These are phyloP conservation scores for Fusarium acutatum DNA, from an alignment of 2,329 filamentous ascomycete species.

Conservation along the genomic window DNA sequence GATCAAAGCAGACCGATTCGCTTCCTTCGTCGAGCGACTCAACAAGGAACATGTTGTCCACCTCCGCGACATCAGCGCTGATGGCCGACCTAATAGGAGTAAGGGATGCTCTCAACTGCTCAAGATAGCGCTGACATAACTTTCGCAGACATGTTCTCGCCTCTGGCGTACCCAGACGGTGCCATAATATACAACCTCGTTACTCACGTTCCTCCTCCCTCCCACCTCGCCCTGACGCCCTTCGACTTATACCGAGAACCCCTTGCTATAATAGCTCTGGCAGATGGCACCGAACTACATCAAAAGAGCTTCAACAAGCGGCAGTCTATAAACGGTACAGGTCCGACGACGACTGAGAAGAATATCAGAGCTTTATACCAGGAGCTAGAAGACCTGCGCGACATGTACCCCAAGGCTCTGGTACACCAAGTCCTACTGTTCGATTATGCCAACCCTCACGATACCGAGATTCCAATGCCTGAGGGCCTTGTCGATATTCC, in stretches of 20 bases:
- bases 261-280: conserved; percentile 82
- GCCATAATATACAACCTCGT: conserved; percentile 89
- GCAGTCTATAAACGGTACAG: conserved; percentile 60
- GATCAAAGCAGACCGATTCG: conserved; percentile 84
- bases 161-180: conserved; percentile 85
- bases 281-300: conserved; percentile 78
- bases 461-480: conserved; percentile 63
- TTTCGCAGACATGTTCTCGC: conserved; percentile 86
- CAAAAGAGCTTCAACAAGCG: conserved; percentile 63
- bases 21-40: conserved; percentile 79
- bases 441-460: conserved; percentile 66
- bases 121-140: conserved; percentile 27
- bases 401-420: conserved; percentile 78
- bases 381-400: conserved; percentile 75
- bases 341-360: conserved; percentile 61
- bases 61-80: conserved; percentile 85
- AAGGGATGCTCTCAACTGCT: conserved; percentile 43
- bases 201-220: conserved; percentile 79
- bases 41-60: conserved; percentile 82
- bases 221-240: conserved; percentile 81
- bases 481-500: conserved; percentile 79
- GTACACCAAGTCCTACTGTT: conserved; percentile 84
- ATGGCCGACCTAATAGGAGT: conserved; percentile 88
- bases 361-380: conserved; percentile 69
- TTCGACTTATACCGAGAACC: conserved; percentile 92